These are phyloP conservation scores for Arthroderma uncinatum DNA, from an alignment of 2,329 filamentous ascomycete genomes.

Conservation along the genomic window DNA sequence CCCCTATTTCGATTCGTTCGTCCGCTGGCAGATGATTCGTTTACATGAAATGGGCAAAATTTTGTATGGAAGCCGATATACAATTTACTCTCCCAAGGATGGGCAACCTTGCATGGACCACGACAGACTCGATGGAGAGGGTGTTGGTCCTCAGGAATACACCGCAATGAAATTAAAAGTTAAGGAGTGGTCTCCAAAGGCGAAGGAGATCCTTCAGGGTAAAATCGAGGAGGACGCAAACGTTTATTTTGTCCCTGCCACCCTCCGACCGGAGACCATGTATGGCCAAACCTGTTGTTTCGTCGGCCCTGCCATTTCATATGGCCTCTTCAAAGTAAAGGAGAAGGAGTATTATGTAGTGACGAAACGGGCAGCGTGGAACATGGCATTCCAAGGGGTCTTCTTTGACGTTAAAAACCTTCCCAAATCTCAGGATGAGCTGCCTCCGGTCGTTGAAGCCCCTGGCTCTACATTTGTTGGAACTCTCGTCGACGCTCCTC, in stretches of 20 bases:
- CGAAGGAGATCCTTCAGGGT: slow-evolving; percentile 58
- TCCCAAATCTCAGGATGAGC: slow-evolving; percentile 53
- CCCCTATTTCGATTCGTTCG: slow-evolving; percentile 90
- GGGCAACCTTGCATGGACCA: slow-evolving; percentile 82
- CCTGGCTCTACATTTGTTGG: slow-evolving; percentile 72
- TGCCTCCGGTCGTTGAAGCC: slow-evolving; percentile 63
- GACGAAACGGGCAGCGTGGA: slow-evolving; percentile 72
- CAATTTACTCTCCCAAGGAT: slow-evolving; percentile 84
- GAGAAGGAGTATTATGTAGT: slow-evolving; percentile 74
- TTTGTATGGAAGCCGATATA: slow-evolving; percentile 86
- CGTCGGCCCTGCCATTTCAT: slow-evolving; percentile 70
- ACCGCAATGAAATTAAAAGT: slow-evolving; percentile 84
- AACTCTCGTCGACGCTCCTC: slow-evolving; percentile 67
- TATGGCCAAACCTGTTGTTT: slow-evolving; percentile 97
- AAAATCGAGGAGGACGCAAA: slow-evolving; percentile 69
- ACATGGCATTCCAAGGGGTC: slow-evolving; percentile 90
- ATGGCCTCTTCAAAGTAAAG: slow-evolving; percentile 73
- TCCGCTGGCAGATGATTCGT: slow-evolving; percentile 94
- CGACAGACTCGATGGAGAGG: slow-evolving; percentile 70
- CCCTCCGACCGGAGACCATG: slow-evolving; percentile 93
- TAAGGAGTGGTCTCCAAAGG: slow-evolving; percentile 73
- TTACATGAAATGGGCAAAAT: slow-evolving; percentile 84
- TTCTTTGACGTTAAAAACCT: slow-evolving; percentile 49
- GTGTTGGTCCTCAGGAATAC: slow-evolving; percentile 79
- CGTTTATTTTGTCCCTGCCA: slow-evolving; percentile 84